phyloP scores from a whole-genome alignment of 2,329 filamentous ascomycete genomes.

The Aspergillaceae sp. region DNA sequence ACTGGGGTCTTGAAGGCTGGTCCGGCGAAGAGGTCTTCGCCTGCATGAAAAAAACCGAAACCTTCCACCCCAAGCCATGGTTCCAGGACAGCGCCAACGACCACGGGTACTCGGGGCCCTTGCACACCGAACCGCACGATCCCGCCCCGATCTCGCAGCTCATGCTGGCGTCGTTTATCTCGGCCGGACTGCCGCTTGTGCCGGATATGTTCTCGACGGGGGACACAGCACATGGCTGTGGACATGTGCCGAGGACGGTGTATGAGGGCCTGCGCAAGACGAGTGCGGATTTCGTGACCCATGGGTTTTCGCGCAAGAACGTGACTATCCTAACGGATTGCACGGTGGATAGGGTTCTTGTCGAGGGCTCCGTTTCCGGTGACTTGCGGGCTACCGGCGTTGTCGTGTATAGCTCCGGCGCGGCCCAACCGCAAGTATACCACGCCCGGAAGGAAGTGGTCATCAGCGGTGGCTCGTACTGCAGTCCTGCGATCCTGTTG shows the following conservation, averaged over 20 bases:
- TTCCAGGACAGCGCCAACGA: slow-evolving; percentile 41
- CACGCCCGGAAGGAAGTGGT: slow-evolving; percentile 41
- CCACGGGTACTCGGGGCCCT: slow-evolving; percentile 46
- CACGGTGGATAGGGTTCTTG: slow-evolving; percentile 45
- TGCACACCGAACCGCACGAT: slow-evolving; percentile 51
- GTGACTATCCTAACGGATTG: slow-evolving; percentile 43
- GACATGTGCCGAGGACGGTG: slow-evolving; percentile 47
- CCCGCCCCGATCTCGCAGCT: slow-evolving; percentile 51
- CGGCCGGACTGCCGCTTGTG: slow-evolving; percentile 46
- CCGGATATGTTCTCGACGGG: slow-evolving; percentile 53
- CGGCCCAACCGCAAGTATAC: slow-evolving; percentile 19
- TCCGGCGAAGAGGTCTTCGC: slow-evolving; percentile 49
- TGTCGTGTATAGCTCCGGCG: slow-evolving; percentile 7
- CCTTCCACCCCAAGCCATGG: slow-evolving; percentile 51
- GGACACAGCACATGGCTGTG: slow-evolving; percentile 46
- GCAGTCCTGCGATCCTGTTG: slow-evolving; percentile 46
- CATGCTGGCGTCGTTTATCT: slow-evolving; percentile 47
- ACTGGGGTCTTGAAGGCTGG: slow-evolving; percentile 49
- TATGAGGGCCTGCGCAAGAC: slow-evolving; percentile 46
- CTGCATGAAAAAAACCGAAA: slow-evolving; percentile 52
- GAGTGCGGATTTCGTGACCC: slow-evolving; percentile 46
- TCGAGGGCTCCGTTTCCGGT: slow-evolving; percentile 27
- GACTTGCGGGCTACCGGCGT: slow-evolving; percentile 36
- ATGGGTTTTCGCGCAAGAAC: slow-evolving; percentile 36
- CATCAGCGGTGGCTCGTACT: slow-evolving; percentile 42